These are phyloP conservation scores for Gastrolobium villosum DNA, from an alignment of 306 rosid species.

Conservation along the genomic window DNA sequence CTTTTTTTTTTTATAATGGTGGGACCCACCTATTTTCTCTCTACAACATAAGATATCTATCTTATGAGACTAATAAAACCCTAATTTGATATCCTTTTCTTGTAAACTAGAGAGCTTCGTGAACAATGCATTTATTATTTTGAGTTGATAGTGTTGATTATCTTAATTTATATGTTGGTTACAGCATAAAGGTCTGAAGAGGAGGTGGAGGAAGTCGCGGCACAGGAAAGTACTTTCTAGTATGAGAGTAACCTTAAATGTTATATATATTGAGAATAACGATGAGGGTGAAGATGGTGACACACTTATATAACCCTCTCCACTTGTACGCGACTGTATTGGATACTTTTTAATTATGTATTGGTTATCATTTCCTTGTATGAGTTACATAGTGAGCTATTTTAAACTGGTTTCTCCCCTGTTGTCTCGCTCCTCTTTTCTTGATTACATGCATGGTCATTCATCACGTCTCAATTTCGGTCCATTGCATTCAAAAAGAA, in stretches of 20 bases:
- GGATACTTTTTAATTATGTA: background rate
- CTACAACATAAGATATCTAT: too few species aligned
- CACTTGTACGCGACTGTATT: background rate
- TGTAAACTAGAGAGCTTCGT: background rate
- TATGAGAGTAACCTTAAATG: background rate
- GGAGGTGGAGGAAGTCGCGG: background rate
- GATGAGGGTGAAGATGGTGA: background rate
- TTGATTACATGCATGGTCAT: background rate
- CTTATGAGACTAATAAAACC: too few species aligned
- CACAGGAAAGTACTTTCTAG: background rate
- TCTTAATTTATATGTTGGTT: background rate
- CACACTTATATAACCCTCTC: background rate
- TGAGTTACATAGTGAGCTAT: background rate
- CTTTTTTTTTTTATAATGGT: too few species aligned
- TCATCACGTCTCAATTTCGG: background rate
- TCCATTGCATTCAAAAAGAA: background rate
- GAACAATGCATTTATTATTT: background rate
- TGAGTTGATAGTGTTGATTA: background rate
- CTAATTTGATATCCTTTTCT: too few species aligned
- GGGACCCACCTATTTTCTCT: too few species aligned
- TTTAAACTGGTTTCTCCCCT: background rate
- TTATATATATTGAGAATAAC: slow-evolving; percentile 5
- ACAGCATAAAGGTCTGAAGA: slow-evolving; percentile 24
- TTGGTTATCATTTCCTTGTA: background rate
- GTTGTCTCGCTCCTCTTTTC: background rate